phyloP scores from a whole-genome alignment of 2,329 filamentous ascomycete genomes.

The Ophiosphaerella korrae region DNA sequence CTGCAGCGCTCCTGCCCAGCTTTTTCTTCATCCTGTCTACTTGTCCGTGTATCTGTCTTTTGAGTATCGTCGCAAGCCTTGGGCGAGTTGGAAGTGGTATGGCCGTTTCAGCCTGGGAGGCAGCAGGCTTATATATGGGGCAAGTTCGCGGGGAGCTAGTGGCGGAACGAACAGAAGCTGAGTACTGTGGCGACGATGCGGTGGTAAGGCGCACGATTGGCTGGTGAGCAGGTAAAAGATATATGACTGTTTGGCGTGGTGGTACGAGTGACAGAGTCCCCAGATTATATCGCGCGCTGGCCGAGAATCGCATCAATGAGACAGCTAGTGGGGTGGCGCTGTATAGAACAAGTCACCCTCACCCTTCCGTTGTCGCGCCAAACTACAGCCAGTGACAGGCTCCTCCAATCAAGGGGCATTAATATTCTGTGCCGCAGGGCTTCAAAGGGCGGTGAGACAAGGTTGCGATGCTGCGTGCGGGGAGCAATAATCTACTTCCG shows the following conservation, averaged over 20 bases:
- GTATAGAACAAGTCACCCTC: constrained; percentile 6
- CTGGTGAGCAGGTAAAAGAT: constrained; percentile 11
- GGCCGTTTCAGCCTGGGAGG: constrained; percentile 16
- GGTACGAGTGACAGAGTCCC: constrained; percentile 26
- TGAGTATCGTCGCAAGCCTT: constrained; percentile 11
- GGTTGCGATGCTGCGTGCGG: constrained; percentile 13
- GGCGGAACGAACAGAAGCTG: constrained; percentile 17
- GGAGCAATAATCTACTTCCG: constrained; percentile 5
- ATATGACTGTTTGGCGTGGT: constrained; percentile 15
- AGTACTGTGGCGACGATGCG: constrained; percentile 17
- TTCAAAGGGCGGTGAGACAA: constrained; percentile 28
- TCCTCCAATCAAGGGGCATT: constrained; percentile 7
- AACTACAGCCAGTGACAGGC: constrained; percentile 5
- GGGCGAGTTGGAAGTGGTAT: constrained; percentile 12
- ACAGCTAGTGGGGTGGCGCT: constrained; percentile 16
- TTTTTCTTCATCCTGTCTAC: constrained; percentile 35
- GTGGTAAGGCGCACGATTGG: constrained; percentile 20
- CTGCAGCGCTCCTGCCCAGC: constrained; percentile 30
- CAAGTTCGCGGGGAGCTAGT: constrained; percentile 24
- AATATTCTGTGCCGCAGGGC: constrained; percentile 2
- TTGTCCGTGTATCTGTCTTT: constrained; percentile 8
- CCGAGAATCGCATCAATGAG: constrained; percentile 33
- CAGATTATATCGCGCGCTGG: constrained; percentile 26
- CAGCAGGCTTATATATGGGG: constrained; percentile 23
- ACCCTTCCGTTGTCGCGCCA: constrained; percentile 1